Evolutionary conservation across 1,284 basidiomycete genomes (phyloP), one percentile per base, ranked within the genome.

Genomic region (Ceratobasidium sp.): DNA sequence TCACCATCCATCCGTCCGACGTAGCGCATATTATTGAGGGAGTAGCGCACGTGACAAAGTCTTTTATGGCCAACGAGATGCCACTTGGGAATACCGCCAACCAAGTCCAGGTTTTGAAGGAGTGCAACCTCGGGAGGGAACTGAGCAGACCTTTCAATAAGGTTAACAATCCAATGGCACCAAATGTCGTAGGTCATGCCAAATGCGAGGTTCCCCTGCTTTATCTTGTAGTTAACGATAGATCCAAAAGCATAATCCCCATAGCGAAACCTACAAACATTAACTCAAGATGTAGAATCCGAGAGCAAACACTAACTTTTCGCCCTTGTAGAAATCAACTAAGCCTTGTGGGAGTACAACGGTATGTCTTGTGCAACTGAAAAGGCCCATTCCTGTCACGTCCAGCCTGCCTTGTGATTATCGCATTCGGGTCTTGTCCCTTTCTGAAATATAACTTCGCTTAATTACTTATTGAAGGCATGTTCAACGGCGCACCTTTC

Each of bases 371-470:
- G 67, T 54, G 36, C 67, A 72, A 2, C 27, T 72, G 2, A 27
- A 33, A 1, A 45, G 24, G 15, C 67, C 56, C 3, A 72, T 31
- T 22, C 66, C 66, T 6, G 66, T 69, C 9, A 45, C 53, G n/a
- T 69, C 66, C 1, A 24, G 41, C 29, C 67, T 45, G 67, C 67
- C 54, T 60, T 59, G 24, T 72, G 67, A 24, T 60, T 57, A 31
- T 72, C 54, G 41, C 67, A 62, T 17, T 6, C n/a, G 1, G 59
- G 59, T 8, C 27, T 62, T 47, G 22, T 31, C 22, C 22, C 8
- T 57, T 22, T 17, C 15, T 57, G 9, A 57, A 41, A 11, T 41
- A 41, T 41, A 41, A 11, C n/a, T n/a, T n/a, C n/a, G n/a, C n/a
- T n/a, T n/a, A n/a, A n/a, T n/a, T n/a, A n/a, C n/a, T n/a, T n/a